These are phyloP conservation scores for Ramaria sp. DNA, from an alignment of 768 basidiomycete genomes.

Conservation along the genomic window DNA sequence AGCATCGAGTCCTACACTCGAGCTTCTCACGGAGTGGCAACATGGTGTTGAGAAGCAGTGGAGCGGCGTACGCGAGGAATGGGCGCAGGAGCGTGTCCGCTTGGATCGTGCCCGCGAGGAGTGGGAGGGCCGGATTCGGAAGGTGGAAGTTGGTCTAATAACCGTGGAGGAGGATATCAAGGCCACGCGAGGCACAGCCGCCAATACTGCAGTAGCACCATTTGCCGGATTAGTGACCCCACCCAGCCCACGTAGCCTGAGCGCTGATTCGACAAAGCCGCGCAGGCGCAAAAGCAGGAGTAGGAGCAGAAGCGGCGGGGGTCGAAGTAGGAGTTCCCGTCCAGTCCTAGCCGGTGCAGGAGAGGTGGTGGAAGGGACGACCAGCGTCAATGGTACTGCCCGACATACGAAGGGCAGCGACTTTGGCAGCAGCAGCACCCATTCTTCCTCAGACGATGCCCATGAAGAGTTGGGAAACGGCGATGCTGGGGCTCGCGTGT, in stretches of 20 bases:
- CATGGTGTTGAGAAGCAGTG: constrained; percentile 61
- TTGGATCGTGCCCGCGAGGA: constrained; percentile 66
- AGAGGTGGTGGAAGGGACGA: not conserved
- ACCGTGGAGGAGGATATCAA: constrained; percentile 18
- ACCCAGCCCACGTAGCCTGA: constrained; percentile 64
- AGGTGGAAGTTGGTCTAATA: constrained; percentile 45
- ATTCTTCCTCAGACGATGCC: too few relatives aligned
- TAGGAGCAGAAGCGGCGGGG: constrained; percentile 3
- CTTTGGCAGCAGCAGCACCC: too few relatives aligned
- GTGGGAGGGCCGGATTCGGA: constrained; percentile 57
- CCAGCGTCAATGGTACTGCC: too few relatives aligned
- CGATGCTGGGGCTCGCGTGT: constrained; percentile 5
- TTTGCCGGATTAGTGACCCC: constrained; percentile 53
- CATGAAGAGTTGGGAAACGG: too few relatives aligned
- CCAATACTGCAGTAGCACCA: not conserved
- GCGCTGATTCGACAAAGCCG: constrained; percentile 39
- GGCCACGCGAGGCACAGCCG: not conserved
- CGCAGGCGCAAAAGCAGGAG: not conserved
- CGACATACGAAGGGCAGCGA: too few relatives aligned
- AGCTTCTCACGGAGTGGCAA: not conserved
- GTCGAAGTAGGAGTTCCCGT: not conserved
- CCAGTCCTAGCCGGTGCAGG: not conserved
- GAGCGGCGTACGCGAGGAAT: constrained; percentile 68
- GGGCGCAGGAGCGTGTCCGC: constrained; percentile 71
- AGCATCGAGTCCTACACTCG: not conserved